Base-by-base conservation (phyloP, 192 early-diverging fungal species). In the Diversispora epigaea region DNA sequence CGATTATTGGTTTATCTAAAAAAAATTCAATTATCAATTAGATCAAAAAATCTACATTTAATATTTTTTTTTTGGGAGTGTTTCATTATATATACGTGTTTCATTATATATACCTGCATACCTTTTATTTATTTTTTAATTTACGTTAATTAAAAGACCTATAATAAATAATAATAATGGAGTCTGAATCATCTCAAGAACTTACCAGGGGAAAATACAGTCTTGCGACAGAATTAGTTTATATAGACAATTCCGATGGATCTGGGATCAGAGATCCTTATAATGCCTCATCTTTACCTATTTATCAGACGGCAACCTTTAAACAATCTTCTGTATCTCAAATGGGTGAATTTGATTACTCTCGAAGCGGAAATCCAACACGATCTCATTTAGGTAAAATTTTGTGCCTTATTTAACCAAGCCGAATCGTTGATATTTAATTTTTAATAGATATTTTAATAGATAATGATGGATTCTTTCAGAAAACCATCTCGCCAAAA, bases 291-390 rank as follows among this genome's bases (percentile, higher is more conserved):
- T 94, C 93, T 7, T 90, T 95, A 57, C 97, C 97, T n/a, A 95
- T 99, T 76, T 99, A 99, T 86, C 96, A 97, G 75, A 93, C 96
- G 0, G 97, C 97, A 12, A 99, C 97, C 0, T 99, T 99, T 84
- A 97, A 96, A 84, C 95, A 97, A 80, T 79, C 78, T n/a, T 80
- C 84, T 21, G 94, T 92, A 6, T 86, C 86, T 19, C 93, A 91
- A 50, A 89, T 88, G 76, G 96, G 94, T 14, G 93, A 95, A 65
- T 99, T 93, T 78, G 97, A 99, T 84, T 99, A 99, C 81, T 90
- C 94, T 54, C 87, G 97, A 58, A 92, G 91, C n/a, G 96, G 97
- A 14, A 99, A 99, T 82, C 97, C 97, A 6, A 99, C 97, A n/a
- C 85, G 97, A 14, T 91, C 94, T n/a, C 89, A 91, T 54, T 83